A percentile compares a stretch with the other conserved stretches of the same genome.
Conservation (phyloP, 768 basidiomycete genomes). For the Podaxis mareebaensis region DNA sequence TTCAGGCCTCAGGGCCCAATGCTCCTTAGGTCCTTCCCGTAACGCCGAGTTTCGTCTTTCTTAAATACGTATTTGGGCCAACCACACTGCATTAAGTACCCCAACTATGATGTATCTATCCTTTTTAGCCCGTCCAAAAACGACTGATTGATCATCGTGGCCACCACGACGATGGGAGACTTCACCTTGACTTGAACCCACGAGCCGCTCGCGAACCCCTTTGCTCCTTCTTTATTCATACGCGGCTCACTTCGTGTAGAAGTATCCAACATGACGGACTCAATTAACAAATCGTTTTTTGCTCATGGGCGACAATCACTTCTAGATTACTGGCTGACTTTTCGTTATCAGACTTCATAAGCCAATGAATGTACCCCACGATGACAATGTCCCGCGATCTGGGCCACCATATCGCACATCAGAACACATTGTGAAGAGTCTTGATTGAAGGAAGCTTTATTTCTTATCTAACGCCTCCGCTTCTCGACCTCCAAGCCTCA, state of each 20-base stretch:
- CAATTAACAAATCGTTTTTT: neutral
- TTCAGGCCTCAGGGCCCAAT: neutral
- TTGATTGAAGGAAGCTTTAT: slow-evolving; percentile 1
- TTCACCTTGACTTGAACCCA: neutral
- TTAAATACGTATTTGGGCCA: slow-evolving; percentile 2
- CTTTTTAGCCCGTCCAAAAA: neutral
- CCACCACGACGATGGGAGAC: neutral
- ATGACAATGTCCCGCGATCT: neutral
- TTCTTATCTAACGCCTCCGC: slow-evolving; percentile 8
- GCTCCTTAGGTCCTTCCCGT: neutral
- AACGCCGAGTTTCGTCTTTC: neutral
- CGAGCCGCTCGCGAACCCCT: neutral
- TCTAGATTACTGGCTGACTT: neutral
- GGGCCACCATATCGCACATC: neutral
- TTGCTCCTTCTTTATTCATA: neutral
- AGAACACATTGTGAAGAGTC: slow-evolving; percentile 1
- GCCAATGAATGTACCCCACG: slow-evolving; percentile 1
- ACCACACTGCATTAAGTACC: neutral
- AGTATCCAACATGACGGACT: neutral
- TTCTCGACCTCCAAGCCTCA: neutral
- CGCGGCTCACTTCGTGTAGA: neutral
- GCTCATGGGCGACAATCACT: neutral
- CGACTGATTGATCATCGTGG: neutral
- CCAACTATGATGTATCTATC: neutral
- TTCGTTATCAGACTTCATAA: neutral